Evolutionary conservation across 257 asterid genomes (phyloP).

Genomic region (Solanum chmielewskii): DNA sequence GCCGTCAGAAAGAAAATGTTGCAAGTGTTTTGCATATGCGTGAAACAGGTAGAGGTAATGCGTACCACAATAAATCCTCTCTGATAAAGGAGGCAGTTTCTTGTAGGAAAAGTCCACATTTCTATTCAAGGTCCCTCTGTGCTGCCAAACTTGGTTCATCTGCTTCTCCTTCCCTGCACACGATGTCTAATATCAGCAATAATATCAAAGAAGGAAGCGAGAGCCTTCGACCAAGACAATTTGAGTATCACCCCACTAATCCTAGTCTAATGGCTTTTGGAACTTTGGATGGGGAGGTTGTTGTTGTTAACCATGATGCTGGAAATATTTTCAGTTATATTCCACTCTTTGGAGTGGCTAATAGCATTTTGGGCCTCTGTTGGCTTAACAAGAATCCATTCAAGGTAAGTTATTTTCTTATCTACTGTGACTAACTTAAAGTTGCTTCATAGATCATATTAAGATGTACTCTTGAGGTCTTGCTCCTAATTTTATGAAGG

Average conservation of each 20-base stretch:
- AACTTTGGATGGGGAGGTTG: slow-evolving; percentile 77
- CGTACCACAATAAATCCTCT: neutral
- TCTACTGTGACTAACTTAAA: neutral
- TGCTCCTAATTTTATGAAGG: neutral
- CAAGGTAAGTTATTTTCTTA: slow-evolving; percentile 32
- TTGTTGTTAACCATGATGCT: slow-evolving; percentile 59
- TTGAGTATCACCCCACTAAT: slow-evolving; percentile 76
- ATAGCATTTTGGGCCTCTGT: slow-evolving; percentile 57
- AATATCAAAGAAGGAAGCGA: slow-evolving; percentile 9
- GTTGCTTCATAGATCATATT: neutral
- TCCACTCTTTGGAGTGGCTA: slow-evolving; percentile 25
- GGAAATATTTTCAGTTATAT: slow-evolving; percentile 28
- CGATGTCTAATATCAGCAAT: slow-evolving; percentile 18
- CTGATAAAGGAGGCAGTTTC: slow-evolving; percentile 15
- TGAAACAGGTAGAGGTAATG: slow-evolving; percentile 32
- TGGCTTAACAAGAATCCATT: slow-evolving; percentile 71
- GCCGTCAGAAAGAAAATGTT: slow-evolving; percentile 44
- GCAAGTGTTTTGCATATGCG: slow-evolving; percentile 35
- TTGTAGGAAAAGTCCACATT: slow-evolving; percentile 28
- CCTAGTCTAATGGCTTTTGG: slow-evolving; percentile 76
- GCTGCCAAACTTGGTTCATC: slow-evolving; percentile 53
- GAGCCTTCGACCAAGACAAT: slow-evolving; percentile 67
- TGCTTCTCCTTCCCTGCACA: slow-evolving; percentile 19
- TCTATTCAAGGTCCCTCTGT: slow-evolving; percentile 53
- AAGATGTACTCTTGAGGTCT: neutral